Conservation (phyloP, 2,329 filamentous ascomycete genomes). For the Fusarium xylarioides region DNA sequence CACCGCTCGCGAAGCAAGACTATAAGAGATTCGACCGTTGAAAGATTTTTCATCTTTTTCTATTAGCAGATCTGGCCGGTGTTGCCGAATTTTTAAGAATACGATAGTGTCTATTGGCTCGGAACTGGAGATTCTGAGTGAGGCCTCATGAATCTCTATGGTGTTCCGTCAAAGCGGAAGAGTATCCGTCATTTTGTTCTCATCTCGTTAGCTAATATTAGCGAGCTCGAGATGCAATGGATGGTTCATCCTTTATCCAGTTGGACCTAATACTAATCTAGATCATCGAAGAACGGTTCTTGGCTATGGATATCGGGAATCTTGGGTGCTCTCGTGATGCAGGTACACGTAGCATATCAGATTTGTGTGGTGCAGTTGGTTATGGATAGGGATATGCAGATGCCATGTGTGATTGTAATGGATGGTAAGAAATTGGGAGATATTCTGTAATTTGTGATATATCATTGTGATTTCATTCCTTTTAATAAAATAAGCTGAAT, state of each 20-base stretch:
- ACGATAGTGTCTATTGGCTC: neutral
- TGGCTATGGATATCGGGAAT: constrained; percentile 10
- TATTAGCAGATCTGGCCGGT: constrained; percentile 2
- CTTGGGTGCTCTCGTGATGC: constrained; percentile 12
- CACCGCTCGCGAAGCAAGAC: constrained; percentile 2
- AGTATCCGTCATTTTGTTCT: neutral
- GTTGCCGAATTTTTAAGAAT: neutral
- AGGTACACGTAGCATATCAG: constrained; percentile 11
- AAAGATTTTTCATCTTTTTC: neutral
- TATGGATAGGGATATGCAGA: neutral
- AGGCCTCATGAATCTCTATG: neutral
- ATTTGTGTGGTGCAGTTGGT: neutral
- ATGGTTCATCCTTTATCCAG: neutral
- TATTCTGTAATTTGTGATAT: neutral
- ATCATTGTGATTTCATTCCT: neutral
- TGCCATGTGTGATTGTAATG: neutral
- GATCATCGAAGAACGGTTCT: constrained; percentile 9
- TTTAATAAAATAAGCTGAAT: neutral
- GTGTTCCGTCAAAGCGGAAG: constrained; percentile 9
- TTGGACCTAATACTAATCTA: neutral
- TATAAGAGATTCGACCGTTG: constrained; percentile 4
- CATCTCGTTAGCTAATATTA: constrained; percentile 13
- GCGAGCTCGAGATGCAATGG: neutral
- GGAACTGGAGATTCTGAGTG: neutral
- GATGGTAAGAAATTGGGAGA: neutral